These are phyloP conservation scores for Orobanche coerulescens DNA, from an alignment of 257 asterid species.

Conservation along the genomic window DNA sequence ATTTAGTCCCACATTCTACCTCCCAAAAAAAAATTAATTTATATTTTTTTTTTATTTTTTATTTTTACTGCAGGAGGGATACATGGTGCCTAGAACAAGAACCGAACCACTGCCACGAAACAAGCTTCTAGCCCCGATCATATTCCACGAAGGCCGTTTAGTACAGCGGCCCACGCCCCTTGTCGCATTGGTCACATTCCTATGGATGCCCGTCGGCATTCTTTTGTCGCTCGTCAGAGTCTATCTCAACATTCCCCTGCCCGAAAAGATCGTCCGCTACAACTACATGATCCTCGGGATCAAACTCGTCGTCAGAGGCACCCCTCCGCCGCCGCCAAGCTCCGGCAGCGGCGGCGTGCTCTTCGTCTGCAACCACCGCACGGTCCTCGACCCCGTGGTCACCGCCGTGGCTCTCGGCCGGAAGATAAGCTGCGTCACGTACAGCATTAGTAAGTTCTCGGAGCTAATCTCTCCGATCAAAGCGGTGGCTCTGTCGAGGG, in stretches of 20 bases:
- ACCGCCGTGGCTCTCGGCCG: slow-evolving; percentile 78
- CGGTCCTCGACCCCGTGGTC: slow-evolving; percentile 77
- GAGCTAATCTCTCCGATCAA: slow-evolving; percentile 76
- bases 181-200: slow-evolving; percentile 47
- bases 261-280: slow-evolving; percentile 55
- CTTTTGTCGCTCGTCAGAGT: slow-evolving; percentile 52
- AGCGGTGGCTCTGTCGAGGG: slow-evolving; percentile 75
- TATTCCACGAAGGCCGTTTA: slow-evolving; percentile 83
- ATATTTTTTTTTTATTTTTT: background rate
- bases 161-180: slow-evolving; percentile 82
- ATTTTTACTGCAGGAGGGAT: slow-evolving; percentile 53
- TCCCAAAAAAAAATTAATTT: too few species aligned
- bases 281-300: slow-evolving; percentile 61
- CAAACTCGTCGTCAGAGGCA: slow-evolving; percentile 65
- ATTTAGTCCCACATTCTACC: too few species aligned
- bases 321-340: slow-evolving; percentile 72
- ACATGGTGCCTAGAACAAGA: slow-evolving; percentile 58
- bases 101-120: slow-evolving; percentile 48
- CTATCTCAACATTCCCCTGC: slow-evolving; percentile 54
- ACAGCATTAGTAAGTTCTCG: slow-evolving; percentile 72
- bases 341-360: slow-evolving; percentile 56
- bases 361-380: slow-evolving; percentile 87
- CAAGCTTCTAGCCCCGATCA: slow-evolving; percentile 60
- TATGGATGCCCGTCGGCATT: slow-evolving; percentile 78
- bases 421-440: slow-evolving; percentile 79